Evolutionary conservation across 805 yeast species (phyloP).

Genomic region (Torulaspora microellipsoides): DNA sequence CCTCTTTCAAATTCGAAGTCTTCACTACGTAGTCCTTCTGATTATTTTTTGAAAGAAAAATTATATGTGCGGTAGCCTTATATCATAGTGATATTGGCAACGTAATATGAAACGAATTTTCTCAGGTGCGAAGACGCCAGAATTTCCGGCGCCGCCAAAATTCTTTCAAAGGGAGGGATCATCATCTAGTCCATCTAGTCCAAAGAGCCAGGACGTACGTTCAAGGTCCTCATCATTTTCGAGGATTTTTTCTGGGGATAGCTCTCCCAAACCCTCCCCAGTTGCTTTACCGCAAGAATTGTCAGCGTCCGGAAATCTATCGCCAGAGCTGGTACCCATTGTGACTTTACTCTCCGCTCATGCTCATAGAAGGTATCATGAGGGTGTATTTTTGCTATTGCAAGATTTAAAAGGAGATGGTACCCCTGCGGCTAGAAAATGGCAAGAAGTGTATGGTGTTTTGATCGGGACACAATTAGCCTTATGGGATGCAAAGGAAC

Average conservation of each 20-base stretch:
- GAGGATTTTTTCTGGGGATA: constrained; percentile 18
- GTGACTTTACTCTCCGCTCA: constrained; percentile 72
- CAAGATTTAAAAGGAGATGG: constrained; percentile 82
- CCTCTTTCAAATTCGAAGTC: too few relatives aligned
- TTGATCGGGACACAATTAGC: constrained; percentile 88
- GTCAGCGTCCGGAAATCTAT: constrained; percentile 19
- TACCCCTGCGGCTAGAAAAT: constrained; percentile 71
- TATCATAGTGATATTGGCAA: background rate
- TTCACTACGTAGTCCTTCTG: too few relatives aligned
- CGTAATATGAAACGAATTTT: constrained; percentile 26
- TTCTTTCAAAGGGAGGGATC: constrained; percentile 17
- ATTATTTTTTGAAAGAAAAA: too few relatives aligned
- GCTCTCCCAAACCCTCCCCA: constrained; percentile 15
- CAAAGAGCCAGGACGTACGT: constrained; percentile 9
- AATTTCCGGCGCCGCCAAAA: constrained; percentile 26
- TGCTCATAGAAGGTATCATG: constrained; percentile 66
- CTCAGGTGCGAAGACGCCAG: constrained; percentile 27
- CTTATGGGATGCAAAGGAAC: constrained; percentile 77
- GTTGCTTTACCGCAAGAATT: constrained; percentile 16
- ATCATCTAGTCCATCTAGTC: constrained; percentile 12
- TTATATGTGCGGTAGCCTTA: too few relatives aligned
- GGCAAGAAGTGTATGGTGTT: constrained; percentile 93
- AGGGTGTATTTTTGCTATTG: constrained; percentile 69
- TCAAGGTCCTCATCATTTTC: constrained; percentile 24
- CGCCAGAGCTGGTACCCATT: constrained; percentile 54